A percentile compares a stretch with the other conserved stretches of the same genome.
Conservation (phyloP, 2,329 filamentous ascomycete genomes). For the Aureobasidium sp. region DNA sequence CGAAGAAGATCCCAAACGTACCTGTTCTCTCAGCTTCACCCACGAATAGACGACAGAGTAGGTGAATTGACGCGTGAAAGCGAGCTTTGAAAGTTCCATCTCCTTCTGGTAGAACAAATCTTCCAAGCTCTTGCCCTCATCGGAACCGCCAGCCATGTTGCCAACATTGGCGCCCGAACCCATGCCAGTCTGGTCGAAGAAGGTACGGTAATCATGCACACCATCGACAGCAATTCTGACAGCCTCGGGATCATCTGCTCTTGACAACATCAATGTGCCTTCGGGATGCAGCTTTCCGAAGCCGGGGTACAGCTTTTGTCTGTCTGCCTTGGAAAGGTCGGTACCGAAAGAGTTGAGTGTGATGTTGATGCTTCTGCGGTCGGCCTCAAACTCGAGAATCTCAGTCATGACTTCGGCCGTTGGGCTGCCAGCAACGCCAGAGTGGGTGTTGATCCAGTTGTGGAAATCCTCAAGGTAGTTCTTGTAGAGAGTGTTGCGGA, state of each 20-base stretch:
- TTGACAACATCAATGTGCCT: constrained; percentile 87
- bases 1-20: constrained; percentile 39
- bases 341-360: constrained; percentile 98
- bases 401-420: constrained; percentile 94
- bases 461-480: constrained; percentile 99
- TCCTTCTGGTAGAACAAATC: constrained; percentile 99
- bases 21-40: constrained; percentile 96
- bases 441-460: constrained; percentile 82
- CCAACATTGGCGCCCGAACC: constrained; percentile 63
- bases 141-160: constrained; percentile 75
- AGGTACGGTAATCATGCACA: constrained; percentile 85
- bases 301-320: constrained; percentile 90
- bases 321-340: constrained; percentile 84
- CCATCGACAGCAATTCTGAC: constrained; percentile 91
- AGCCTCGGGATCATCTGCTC: constrained; percentile 90
- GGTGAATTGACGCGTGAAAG: constrained; percentile 94
- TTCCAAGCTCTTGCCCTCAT: constrained; percentile 83
- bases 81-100: constrained; percentile 94
- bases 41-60: constrained; percentile 93
- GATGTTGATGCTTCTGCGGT: constrained; percentile 95
- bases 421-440: constrained; percentile 79
- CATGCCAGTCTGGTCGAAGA: constrained; percentile 85
- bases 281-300: constrained; percentile 91
- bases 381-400: constrained; percentile 92
- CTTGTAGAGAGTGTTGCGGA: constrained; percentile 97